Conservation (phyloP, 805 yeast genomes). For the Pichia exigua region DNA sequence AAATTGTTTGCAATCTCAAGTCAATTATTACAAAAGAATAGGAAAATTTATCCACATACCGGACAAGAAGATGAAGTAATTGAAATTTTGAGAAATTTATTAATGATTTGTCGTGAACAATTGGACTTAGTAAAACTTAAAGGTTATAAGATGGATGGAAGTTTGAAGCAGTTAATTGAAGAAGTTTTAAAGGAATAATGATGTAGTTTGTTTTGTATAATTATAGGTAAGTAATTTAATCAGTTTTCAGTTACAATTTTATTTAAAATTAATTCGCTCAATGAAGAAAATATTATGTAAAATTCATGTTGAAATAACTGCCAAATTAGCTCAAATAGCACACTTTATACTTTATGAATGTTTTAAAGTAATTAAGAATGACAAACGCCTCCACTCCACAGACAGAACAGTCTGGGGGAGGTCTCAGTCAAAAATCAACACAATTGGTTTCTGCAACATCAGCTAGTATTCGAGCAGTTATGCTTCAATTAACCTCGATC, state of each 20-base stretch:
- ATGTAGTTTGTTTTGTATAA: background rate
- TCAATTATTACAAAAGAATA: constrained; percentile 20
- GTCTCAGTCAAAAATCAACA: constrained; percentile 19
- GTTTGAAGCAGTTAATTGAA: constrained; percentile 17
- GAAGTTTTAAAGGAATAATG: constrained; percentile 5
- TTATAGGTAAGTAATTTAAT: background rate
- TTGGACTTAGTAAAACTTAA: constrained; percentile 18
- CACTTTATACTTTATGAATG: too few relatives aligned
- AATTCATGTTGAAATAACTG: background rate
- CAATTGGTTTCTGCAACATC: constrained; percentile 68
- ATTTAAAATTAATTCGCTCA: background rate
- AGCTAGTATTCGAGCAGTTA: constrained; percentile 78
- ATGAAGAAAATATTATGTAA: background rate
- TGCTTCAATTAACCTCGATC: constrained; percentile 69
- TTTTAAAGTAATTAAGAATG: background rate
- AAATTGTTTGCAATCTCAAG: constrained; percentile 23
- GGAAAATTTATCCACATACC: constrained; percentile 10
- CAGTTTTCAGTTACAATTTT: background rate
- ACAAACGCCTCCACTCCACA: background rate
- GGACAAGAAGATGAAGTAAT: constrained; percentile 26
- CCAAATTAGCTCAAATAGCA: too few relatives aligned
- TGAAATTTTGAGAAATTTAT: constrained; percentile 28
- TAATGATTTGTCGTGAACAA: constrained; percentile 24
- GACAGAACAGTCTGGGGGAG: background rate
- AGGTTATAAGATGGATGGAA: constrained; percentile 20